Conservation (phyloP, 768 basidiomycete genomes). For the Tricholoma matsutake region DNA sequence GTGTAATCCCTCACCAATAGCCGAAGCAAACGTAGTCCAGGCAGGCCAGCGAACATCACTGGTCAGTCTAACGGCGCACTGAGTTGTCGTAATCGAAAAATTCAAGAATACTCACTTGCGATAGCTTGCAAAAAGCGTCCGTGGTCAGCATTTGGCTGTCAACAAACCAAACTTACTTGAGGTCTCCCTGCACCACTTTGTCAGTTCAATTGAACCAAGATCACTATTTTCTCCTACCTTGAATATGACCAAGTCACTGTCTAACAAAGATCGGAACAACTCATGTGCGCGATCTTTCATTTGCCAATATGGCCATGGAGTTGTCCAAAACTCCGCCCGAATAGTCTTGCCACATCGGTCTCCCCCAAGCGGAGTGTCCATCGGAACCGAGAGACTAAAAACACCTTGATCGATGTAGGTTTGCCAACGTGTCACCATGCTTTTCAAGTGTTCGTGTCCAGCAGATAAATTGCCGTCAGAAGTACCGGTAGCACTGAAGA, state of each 20-base stretch:
- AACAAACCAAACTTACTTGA: conserved; percentile 64
- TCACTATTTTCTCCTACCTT: conserved; percentile 47
- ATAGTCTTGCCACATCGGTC: conserved; percentile 18
- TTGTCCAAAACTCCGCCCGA: conserved; percentile 65
- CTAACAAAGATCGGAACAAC: conserved; percentile 48
- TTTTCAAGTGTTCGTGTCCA: conserved; percentile 41
- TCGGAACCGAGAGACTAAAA: conserved; percentile 71
- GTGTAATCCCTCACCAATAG: conserved; percentile 52
- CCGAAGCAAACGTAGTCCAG: conserved; percentile 68
- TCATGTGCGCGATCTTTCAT: conserved; percentile 51
- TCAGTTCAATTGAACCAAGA: conserved; percentile 1
- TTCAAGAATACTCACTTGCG: conserved; percentile 60
- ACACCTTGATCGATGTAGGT: conserved; percentile 63
- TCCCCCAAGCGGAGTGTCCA: conserved; percentile 53
- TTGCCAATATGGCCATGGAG: conserved; percentile 74
- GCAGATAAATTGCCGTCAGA: conserved; percentile 12
- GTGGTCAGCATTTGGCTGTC: neutral
- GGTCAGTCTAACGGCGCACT: conserved; percentile 57
- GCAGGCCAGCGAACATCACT: conserved; percentile 89
- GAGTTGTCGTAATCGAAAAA: neutral
- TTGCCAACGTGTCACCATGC: conserved; percentile 71
- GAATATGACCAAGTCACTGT: conserved; percentile 74
- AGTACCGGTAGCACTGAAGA: conserved; percentile 44
- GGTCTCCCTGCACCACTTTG: conserved; percentile 58
- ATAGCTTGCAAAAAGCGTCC: conserved; percentile 46